Evolutionary conservation across 139 green algal species (phyloP), one percentile per base, ranked within the genome.

Genomic region (Zygnema cylindricum): DNA sequence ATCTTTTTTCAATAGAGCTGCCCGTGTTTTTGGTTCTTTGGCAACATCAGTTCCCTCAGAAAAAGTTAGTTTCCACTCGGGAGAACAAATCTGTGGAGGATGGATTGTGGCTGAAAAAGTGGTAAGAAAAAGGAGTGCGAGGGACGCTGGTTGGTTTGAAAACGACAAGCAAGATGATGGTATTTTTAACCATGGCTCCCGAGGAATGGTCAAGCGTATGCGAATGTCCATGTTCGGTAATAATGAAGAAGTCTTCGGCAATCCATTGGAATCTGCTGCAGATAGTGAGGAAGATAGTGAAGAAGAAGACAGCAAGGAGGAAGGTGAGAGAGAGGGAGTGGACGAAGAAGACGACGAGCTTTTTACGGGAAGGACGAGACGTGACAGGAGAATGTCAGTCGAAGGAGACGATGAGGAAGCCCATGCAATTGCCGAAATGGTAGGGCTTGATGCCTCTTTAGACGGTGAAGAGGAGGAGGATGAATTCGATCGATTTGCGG

Each of bases 391-490:
- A 16, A 63, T 25, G 7, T 7, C 7, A 63, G 49, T 63, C 49
- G 7, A 63, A 63, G 49, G 16, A 63, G 7, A 25, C 49, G 49
- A 63, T 63, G 49, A 25, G 49, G 49, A 16, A 63, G 49, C 7
- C 7, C 7, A 63, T 7, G 49, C 16, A 63, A 16, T 63, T 25
- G 49, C 49, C 7, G 71, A 16, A 11, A 79, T 79, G 71, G 38
- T 79, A 16, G 71, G 71, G 71, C 71, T 79, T 3, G 71, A 79
- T 43, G 36, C 71, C 3, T 3, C 71, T 25, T 41, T 79, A 16
- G 71, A 79, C 16, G 71, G 21, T 7, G 71, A 79, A 16, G 71
- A 79, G 71, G 71, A 79, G 16, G 71, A 79, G 16, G 71, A 79
- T 41, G 71, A 79, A 43, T 41, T 43, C 36, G 71, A 79, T 43